phyloP scores from a whole-genome alignment of 2,329 filamentous ascomycete species.

The Raffaelea arxii region DNA sequence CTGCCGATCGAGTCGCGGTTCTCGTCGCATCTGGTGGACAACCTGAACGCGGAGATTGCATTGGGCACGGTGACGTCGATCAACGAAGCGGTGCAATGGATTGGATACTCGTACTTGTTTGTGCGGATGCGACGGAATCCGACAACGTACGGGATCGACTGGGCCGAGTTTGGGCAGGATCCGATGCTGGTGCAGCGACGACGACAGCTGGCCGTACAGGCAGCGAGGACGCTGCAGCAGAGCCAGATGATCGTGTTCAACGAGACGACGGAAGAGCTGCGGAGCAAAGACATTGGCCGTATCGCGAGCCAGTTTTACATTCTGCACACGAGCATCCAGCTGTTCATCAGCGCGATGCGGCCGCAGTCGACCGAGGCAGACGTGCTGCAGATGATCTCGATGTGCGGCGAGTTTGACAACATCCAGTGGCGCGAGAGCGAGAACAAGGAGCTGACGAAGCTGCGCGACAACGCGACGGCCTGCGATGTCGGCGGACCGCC shows the following conservation, averaged over 20 bases:
- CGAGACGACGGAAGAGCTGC: slow-evolving; percentile 82
- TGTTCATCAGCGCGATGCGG: slow-evolving; percentile 94
- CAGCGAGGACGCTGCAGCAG: slow-evolving; percentile 75
- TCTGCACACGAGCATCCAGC: slow-evolving; percentile 81
- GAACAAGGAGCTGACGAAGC: slow-evolving; percentile 69
- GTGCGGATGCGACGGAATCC: slow-evolving; percentile 93
- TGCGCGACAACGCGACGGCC: slow-evolving; percentile 62
- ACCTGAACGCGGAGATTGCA: slow-evolving; percentile 89
- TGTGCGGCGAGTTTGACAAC: slow-evolving; percentile 97
- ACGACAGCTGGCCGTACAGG: slow-evolving; percentile 77
- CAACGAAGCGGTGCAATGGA: slow-evolving; percentile 88
- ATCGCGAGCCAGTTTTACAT: slow-evolving; percentile 98
- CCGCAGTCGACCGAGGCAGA: slow-evolving; percentile 81
- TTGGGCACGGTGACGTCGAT: slow-evolving; percentile 93
- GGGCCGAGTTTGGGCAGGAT: slow-evolving; percentile 81
- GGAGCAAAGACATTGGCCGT: slow-evolving; percentile 87
- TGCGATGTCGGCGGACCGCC: slow-evolving; percentile 70
- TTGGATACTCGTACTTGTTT: slow-evolving; percentile 95
- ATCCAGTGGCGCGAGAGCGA: slow-evolving; percentile 88
- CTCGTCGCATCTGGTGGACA: slow-evolving; percentile 87
- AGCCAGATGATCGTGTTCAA: slow-evolving; percentile 99
- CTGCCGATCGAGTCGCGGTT: slow-evolving; percentile 97
- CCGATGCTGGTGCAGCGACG: slow-evolving; percentile 78
- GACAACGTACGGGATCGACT: slow-evolving; percentile 89
- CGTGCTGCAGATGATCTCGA: slow-evolving; percentile 89